Evolutionary conservation across 192 early-diverging fungal species (phyloP), one percentile per base, ranked within the genome.

Genomic region (Coemansia interrupta): DNA sequence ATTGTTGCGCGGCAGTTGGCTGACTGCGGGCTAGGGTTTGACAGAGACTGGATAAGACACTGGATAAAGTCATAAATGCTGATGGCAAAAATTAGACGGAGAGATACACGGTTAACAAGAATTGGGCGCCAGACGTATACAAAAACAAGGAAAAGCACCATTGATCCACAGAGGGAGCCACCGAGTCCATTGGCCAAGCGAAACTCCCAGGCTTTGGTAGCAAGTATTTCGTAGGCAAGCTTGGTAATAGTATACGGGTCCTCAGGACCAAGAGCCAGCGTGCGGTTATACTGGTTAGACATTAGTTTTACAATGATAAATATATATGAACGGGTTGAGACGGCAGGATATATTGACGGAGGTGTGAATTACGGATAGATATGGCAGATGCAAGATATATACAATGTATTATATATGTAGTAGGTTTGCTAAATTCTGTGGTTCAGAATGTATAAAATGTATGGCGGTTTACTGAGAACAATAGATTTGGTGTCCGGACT

Each of bases 61-160:
- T 58, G 15, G 26, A 58, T 29, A 36, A 58, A 46, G 28, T 58
- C 56, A 28, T 58, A 47, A 7, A 47, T 46, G 43, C 56, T 58
- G 0, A 59, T 59, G 5, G 28, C 30, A 30, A 30, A 59, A n/a
- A 49, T 59, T 49, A 49, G 36, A 11, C 57, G 44, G 19, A 59
- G 46, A 4, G 57, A 59, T 5, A 30, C 29, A 30, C 57, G 44
- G 57, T 59, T 49, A 19, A 59, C 57, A 3, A 59, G 44, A 10
- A 42, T 24, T 24, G 42, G 57, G 1, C 57, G 46, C 57, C 44
- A 59, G 57, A 49, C 24, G 14, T 49, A 30, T 1, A 49, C 46
- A 19, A 22, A 14, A 14, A 17, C 40, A 4, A 59, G 36, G 57
- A 59, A 49, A 0, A 47, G 14, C 5, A 49, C 57, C 46, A 59